A percentile compares a stretch with the other conserved stretches of the same genome.
These are phyloP conservation scores for Metschnikowia orientalis DNA, from an alignment of 805 yeast genomes.

Conservation along the genomic window DNA sequence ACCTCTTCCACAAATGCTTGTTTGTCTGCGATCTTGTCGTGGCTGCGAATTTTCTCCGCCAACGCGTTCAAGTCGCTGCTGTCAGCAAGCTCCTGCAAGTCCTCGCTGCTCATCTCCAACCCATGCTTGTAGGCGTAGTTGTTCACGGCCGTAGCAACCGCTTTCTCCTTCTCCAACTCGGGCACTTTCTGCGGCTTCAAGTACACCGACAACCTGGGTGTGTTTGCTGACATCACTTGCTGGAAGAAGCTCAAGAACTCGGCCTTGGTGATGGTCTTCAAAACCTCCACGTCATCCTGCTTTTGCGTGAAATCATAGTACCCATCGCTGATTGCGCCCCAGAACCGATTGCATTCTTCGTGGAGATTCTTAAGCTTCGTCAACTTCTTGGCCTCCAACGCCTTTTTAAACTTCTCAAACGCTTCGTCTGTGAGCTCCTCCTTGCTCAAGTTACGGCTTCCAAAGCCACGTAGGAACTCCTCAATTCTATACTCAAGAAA, in stretches of 20 bases:
- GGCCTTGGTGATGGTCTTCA: conserved; percentile 49
- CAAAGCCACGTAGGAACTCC: conserved; percentile 52
- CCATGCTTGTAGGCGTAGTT: conserved; percentile 24
- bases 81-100: conserved; percentile 17
- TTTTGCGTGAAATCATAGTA: conserved; percentile 69
- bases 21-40: conserved; percentile 6
- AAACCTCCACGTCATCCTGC: conserved; percentile 51
- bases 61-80: conserved; percentile 14
- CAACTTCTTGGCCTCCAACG: conserved; percentile 59
- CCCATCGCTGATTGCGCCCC: conserved; percentile 68
- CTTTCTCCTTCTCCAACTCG: conserved; percentile 16
- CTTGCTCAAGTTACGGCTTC: conserved; percentile 33
- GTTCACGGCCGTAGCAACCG: conserved; percentile 24
- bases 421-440: conserved; percentile 54
- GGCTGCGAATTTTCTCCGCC: conserved; percentile 14
- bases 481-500: conserved; percentile 76
- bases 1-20: conserved; percentile 15
- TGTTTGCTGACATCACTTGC: conserved; percentile 29
- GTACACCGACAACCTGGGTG: conserved; percentile 25
- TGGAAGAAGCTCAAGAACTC: conserved; percentile 58
- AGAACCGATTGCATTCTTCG: conserved; percentile 68
- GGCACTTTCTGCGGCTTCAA: conserved; percentile 50
- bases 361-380: conserved; percentile 72
- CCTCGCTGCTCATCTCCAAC: conserved; percentile 23
- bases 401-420: conserved; percentile 62